Evolutionary conservation across 163 green algal genomes (phyloP), one percentile per base, ranked within the genome.

Genomic region (Chlamydomonas reinhardtii): DNA sequence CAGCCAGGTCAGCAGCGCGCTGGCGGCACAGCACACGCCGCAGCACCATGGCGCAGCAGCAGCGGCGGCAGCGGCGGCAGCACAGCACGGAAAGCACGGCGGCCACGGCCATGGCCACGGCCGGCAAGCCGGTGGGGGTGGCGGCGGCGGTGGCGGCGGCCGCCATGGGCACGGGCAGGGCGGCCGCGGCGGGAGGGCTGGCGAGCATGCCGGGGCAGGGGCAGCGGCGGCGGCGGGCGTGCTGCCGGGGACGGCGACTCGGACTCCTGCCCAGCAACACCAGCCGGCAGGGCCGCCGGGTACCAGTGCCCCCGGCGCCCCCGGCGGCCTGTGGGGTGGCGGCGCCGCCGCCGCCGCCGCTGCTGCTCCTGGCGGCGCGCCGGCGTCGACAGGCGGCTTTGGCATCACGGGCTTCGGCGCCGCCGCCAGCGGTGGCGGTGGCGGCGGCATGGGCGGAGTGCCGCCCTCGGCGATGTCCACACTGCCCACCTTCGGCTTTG

Each of bases 1-100:
- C 48, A 86, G 80, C 80, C 69, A 79, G 71, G 29, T 86, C 34
- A 79, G 80, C 54, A 74, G 56, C 6, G 80, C 70, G 3, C 54
- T 79, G 14, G 80, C 69, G 4, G 80, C 34, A 29, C 80, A 86
- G 25, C 80, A 86, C n/a, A 74, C 74, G 4, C 66, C 52, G 15
- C 83, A 89, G 32, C 35, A 76, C 20, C 34, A 29, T 17, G 56
- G 35, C 73, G 69, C 73, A 68, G 75, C 82, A 84, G 59, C 76
- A 82, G 64, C 75, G 61, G 71, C 52, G 69, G 25, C 65, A 70
- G 52, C 25, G 61, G 16, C 68, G 64, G 20, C 29, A 31, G 5
- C 68, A 73, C 29, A 34, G 29, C 52, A 80, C 31, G 31, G 48
- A 16, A 35, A 56, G 39, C 83, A 85, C 32, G 65, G 68, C 31